Base-by-base conservation (phyloP, 768 basidiomycete genomes). In the Boletus speciosus region DNA sequence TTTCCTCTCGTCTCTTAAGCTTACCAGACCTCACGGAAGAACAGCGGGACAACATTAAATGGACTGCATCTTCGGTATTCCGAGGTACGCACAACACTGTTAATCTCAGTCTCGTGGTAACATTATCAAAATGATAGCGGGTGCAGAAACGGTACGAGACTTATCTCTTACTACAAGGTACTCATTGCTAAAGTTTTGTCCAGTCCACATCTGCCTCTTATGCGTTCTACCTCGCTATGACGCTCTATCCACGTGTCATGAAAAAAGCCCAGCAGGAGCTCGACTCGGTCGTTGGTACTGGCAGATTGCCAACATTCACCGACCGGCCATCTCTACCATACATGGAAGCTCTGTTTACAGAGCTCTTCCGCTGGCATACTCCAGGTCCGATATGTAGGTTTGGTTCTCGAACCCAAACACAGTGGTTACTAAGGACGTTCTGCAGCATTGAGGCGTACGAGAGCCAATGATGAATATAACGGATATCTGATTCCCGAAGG, bases 191-290 rank as follows among this genome's bases (percentile, higher is more conserved):
- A 29, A 7, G 29, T 29, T 29, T 29, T 29, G 29, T 29, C 29
- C n/a, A 63, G 64, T 25, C 59, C 7, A 44, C 38, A 12, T 58
- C 64, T 2, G 23, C 54, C 1, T 32, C 48, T 6, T 59, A 52
- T 43, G 51, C 55, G 8, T 61, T 64, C 39, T 56, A 56, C 21
- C 65, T 69, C 16, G 70, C 65, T 3, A 71, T 70, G 70, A 57
- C 60, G 19, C 61, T 67, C 42, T 57, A 62, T 43, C 70, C 71
- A 3, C 50, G 38, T 1, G 61, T 65, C n/a, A 57, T 66, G 58
- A 56, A 55, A 43, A 69, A 57, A 38, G 69, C 61, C 0, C 69
- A 66, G 44, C 51, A 53, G 36, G 69, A 71, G 41, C 47, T 72
- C 10, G 67, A 68, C 31, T 16, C 47, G 0, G 58, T 72, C 0